Base-by-base conservation (phyloP, 257 asterid genomes). In the Solanum chmielewskii region DNA sequence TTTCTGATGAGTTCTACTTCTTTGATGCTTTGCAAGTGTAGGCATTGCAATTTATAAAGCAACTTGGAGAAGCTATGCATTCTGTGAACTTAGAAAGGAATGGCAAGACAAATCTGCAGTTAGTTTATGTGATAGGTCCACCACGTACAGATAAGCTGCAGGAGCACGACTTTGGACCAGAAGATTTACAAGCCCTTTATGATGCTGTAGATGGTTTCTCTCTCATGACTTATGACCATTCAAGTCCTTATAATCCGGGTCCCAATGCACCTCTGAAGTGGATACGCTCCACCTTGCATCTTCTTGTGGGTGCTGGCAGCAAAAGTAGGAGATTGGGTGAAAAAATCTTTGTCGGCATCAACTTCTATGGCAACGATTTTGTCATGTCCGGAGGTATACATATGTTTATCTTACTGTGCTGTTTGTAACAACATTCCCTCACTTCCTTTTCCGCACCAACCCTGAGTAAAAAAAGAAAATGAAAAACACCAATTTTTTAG, bases 261-360 rank as follows among this genome's bases (percentile, higher is more conserved):
- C 99, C 99, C 78, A 97, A 93, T 92, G 99, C 98, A 85, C 99
- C 98, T 88, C 88, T 95, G 64, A 92, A 92, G 91, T 97, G 98
- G 99, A 93, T 97, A 81, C 96, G 62, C 42, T 94, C 95, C 37
- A 90, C 89, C 90, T 85, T 97, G 91, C 89, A 82, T 89, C 88
- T 95, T 88, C 96, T 97, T 88, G 92, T 93, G 33, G 93, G 92
- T 87, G 84, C 89, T 75, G 74, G 81, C 80, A 45, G 74, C 37
- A 87, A 88, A 66, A 87, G 31, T 89, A 86, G 86, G 81, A 90
- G 86, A 64, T 82, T 93, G 88, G 93, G 93, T 73, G 88, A 89
- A 91, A 95, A 89, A 93, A 88, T 97, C 83, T 95, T 94, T 83
- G 83, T 94, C 11, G 99, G 99, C 86, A 87, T 94, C 89, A 97